Base-by-base conservation (phyloP, 495 filamentous ascomycete genomes). In the Penicillium samsonianum region DNA sequence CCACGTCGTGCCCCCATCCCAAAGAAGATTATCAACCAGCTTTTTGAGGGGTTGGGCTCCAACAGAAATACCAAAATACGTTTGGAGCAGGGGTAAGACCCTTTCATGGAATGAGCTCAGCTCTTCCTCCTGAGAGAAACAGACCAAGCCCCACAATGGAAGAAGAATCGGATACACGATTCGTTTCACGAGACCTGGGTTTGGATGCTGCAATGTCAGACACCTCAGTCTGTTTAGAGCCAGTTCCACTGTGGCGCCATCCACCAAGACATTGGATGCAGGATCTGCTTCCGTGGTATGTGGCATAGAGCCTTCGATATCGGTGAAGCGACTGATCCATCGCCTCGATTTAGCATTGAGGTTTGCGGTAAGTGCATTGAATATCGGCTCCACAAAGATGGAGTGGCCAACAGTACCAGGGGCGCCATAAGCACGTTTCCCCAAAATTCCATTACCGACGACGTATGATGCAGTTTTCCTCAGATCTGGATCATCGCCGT, bases 361-460 rank as follows among this genome's bases (percentile, higher is more conserved):
- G 1, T 73, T 67, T 7, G 87, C 88, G 40, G 85, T 82, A 31
- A 92, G 82, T 11, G 68, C 65, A n/a, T 75, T 65, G 35, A 90
- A 76, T 45, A 90, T 73, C 0, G 89, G 89, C 58, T 84, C 78
- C 0, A 85, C 80, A 50, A 92, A 87, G 6, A 82, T 78, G 22
- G 78, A 83, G 82, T 89, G 90, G 0, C 89, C 90, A 33, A 85
- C 75, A 1, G 83, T 82, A 16, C 84, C 87, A 37, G 85, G 85
- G 23, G 86, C 87, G 7, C 90, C 89, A 62, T 81, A 84, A 25
- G 79, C 70, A 49, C 82, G 85, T 53, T 84, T 84, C 0, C 85
- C 84, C 46, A 94, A 65, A 19, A 92, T 85, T 1, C 89, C 88
- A 63, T 84, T 87, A 0, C 87, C 88, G 52, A 92, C 87, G 42